Evolutionary conservation across 1,284 basidiomycete genomes (phyloP).

Genomic region (Hemileia vastatrix): DNA sequence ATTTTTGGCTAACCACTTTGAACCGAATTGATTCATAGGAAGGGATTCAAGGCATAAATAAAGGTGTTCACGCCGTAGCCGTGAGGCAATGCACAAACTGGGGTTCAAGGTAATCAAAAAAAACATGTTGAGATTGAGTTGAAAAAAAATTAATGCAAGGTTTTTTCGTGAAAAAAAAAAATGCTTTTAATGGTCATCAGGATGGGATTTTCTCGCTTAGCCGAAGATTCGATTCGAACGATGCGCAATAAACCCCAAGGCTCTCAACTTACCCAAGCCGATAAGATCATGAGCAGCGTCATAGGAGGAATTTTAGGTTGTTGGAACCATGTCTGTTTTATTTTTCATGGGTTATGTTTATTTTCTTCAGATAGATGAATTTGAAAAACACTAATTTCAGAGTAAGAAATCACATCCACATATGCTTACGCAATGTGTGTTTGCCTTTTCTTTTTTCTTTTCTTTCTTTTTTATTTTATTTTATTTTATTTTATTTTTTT

Average conservation of each 20-base stretch:
- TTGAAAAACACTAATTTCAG: too few species aligned
- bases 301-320: slow-evolving; percentile 17
- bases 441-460: neutral
- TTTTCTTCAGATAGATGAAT: too few species aligned
- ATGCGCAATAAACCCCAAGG: neutral
- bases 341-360: too few species aligned
- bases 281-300: slow-evolving; percentile 17
- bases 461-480: neutral
- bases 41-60: slow-evolving; percentile 20
- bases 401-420: too few species aligned
- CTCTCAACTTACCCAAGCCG: slow-evolving; percentile 1
- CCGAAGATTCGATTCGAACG: slow-evolving; percentile 16
- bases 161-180: neutral
- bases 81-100: slow-evolving; percentile 23
- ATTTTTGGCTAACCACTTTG: neutral
- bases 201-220: slow-evolving; percentile 18
- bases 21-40: slow-evolving; percentile 2
- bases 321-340: slow-evolving; percentile 15
- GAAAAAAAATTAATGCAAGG: neutral
- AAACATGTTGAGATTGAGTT: neutral
- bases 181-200: neutral
- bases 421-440: neutral
- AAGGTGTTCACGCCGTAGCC: slow-evolving; percentile 21
- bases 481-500: neutral
- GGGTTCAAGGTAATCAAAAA: slow-evolving; percentile 13